Percentiles rank a stretch among this genome's conserved stretches.
phyloP scores from a whole-genome alignment of 1,284 basidiomycete species.

The Ganoderma multipileum region DNA sequence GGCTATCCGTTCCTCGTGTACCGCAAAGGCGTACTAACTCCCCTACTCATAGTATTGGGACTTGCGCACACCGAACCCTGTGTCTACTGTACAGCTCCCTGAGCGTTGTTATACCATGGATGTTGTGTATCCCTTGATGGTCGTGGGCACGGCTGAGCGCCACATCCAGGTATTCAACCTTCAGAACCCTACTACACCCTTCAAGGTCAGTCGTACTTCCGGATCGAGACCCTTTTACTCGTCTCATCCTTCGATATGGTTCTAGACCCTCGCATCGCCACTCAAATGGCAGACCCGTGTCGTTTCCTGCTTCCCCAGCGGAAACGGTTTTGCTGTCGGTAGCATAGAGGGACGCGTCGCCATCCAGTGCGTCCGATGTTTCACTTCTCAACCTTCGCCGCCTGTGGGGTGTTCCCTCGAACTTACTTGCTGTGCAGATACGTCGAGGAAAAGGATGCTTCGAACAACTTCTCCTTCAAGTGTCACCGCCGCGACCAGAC shows the following conservation, averaged over 20 bases:
- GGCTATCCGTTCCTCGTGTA: not conserved
- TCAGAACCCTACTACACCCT: constrained; percentile 77
- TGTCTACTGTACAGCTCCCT: constrained; percentile 82
- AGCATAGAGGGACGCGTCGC: constrained; percentile 96
- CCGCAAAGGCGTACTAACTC: not conserved
- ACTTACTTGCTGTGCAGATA: constrained; percentile 56
- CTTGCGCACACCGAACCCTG: constrained; percentile 73
- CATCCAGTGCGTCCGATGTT: constrained; percentile 76
- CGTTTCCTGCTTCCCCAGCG: constrained; percentile 85
- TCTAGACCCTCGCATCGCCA: constrained; percentile 80
- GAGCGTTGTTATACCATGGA: constrained; percentile 93
- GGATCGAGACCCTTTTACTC: not conserved
- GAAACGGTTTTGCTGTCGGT: constrained; percentile 89
- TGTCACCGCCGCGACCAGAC: constrained; percentile 87
- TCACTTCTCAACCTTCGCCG: constrained; percentile 15
- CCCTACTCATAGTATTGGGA: constrained; percentile 85
- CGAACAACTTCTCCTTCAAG: constrained; percentile 95
- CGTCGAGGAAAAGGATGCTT: constrained; percentile 78
- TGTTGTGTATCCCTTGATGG: constrained; percentile 85
- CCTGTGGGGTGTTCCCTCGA: not conserved
- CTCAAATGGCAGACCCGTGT: constrained; percentile 96
- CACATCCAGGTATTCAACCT: constrained; percentile 92
- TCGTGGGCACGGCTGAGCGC: constrained; percentile 93
- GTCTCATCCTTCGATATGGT: not conserved
- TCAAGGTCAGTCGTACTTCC: constrained; percentile 58